These are phyloP conservation scores for Lentinula novae-zelandiae DNA, from an alignment of 1,284 basidiomycete genomes.

Conservation along the genomic window DNA sequence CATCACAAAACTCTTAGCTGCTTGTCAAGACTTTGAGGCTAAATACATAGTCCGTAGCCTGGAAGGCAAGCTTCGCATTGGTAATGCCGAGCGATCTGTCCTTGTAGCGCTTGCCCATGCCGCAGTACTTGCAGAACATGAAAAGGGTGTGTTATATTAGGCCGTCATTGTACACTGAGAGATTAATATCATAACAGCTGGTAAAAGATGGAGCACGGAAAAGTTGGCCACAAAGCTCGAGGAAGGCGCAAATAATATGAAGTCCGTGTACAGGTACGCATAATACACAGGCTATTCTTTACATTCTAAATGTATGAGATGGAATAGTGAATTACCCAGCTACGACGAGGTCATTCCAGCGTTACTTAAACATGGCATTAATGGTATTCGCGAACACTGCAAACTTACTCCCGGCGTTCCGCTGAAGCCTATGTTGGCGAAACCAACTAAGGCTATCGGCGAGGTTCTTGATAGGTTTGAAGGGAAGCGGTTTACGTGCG, in stretches of 20 bases:
- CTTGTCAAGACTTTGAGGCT: slow-evolving; percentile 86
- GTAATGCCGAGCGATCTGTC: slow-evolving; percentile 93
- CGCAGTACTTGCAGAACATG: slow-evolving; percentile 74
- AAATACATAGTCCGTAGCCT: slow-evolving; percentile 96
- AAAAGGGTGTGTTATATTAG: slow-evolving; percentile 44
- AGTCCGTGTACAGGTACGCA: slow-evolving; percentile 85
- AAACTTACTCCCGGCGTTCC: slow-evolving; percentile 95
- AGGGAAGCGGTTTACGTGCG: slow-evolving; percentile 94
- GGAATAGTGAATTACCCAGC: slow-evolving; percentile 81
- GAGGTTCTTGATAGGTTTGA: slow-evolving; percentile 98
- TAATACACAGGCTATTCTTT: background rate
- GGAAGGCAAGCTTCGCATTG: slow-evolving; percentile 97
- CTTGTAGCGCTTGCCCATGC: slow-evolving; percentile 88
- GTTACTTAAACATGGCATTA: slow-evolving; percentile 77
- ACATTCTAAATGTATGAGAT: slow-evolving; percentile 1
- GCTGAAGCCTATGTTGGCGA: slow-evolving; percentile 99
- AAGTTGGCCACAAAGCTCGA: slow-evolving; percentile 76
- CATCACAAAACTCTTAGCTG: slow-evolving; percentile 92
- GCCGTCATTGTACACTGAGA: slow-evolving; percentile 8
- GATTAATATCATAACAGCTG: slow-evolving; percentile 36
- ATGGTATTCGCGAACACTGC: slow-evolving; percentile 70
- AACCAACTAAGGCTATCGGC: slow-evolving; percentile 98
- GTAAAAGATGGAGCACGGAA: slow-evolving; percentile 74
- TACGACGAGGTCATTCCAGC: slow-evolving; percentile 96
- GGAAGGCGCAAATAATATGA: slow-evolving; percentile 76